Evolutionary conservation across 2,329 filamentous ascomycete species (phyloP), one percentile per base, ranked within the genome.

Genomic region (Aspergillus sp.): DNA sequence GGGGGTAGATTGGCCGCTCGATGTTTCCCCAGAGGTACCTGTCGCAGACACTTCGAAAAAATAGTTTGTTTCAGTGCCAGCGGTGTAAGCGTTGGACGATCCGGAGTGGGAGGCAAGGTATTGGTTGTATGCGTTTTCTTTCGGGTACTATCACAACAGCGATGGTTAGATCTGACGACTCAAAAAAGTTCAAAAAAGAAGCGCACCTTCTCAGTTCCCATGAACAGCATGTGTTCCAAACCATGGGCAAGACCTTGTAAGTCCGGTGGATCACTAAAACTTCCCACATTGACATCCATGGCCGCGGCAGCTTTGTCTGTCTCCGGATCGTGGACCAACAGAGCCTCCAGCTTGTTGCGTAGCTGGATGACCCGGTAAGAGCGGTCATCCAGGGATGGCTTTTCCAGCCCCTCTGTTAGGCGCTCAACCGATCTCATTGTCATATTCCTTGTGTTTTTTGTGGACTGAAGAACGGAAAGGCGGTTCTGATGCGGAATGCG

Each of bases 301-400:
- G 94, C 91, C 9, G 94, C 95, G 72, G 93, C 96, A 66, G 95
- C 93, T 84, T 98, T 98, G 83, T 99, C 95, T 7, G 95, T 97
- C 65, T 96, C 90, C 1, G 91, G 87, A 79, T 99, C 95, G 75
- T 98, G 94, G 59, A 98, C 95, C 54, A 99, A 81, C 19, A 99
- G 83, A 7, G 89, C 94, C 82, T 99, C 94, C 17, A 99, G 86
- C 76, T 93, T 85, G 77, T 99, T 99, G 51, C 87, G 82, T 57
- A 99, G 84, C 57, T 88, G 87, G 69, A 98, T 89, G 65, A 99
- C 92, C 61, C 94, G 86, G 76, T 99, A 99, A 34, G 87, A 85
- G 57, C 94, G 87, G 76, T 96, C 89, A 77, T 98, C 94, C 58
- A 96, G 84, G 67, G 89, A 88, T 6, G 93, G 92, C 72, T 91